phyloP scores from a whole-genome alignment of 768 basidiomycete genomes.

The Leccinum pellstonianum region DNA sequence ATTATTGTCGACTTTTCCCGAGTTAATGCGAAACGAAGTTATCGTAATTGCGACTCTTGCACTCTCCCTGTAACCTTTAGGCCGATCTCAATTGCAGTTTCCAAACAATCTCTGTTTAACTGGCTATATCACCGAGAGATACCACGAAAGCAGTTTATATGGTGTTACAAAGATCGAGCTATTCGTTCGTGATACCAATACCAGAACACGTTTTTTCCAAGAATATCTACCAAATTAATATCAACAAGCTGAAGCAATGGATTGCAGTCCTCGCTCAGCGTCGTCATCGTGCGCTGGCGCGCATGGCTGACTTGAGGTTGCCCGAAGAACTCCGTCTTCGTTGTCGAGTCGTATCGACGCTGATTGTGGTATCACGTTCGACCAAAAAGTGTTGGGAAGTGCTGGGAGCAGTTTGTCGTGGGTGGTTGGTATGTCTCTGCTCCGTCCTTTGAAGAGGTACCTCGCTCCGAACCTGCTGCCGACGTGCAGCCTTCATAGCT shows the following conservation, averaged over 20 bases:
- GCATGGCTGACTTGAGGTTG: conserved; percentile 39
- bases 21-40: conserved; percentile 26
- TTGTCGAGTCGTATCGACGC: conserved; percentile 28
- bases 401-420: conserved; percentile 15
- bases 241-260: conserved; percentile 5
- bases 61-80: conserved; percentile 25
- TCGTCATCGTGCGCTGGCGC: conserved; percentile 34
- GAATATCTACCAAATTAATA: conserved; percentile 2
- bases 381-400: conserved; percentile 28
- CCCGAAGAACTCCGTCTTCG: conserved; percentile 31
- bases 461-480: conserved; percentile 15
- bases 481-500: conserved; percentile 24
- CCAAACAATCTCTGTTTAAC: conserved; percentile 13
- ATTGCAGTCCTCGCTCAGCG: not conserved
- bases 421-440: conserved; percentile 32
- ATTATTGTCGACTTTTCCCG: conserved; percentile 23
- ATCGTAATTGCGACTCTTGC: conserved; percentile 29
- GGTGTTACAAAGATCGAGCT: conserved; percentile 23
- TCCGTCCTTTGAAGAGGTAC: conserved; percentile 23
- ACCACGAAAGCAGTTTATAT: conserved; percentile 6
- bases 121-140: conserved; percentile 16
- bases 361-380: conserved; percentile 32
- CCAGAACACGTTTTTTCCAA: conserved; percentile 12
- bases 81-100: conserved; percentile 17
- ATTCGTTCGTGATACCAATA: conserved; percentile 7